phyloP scores from a whole-genome alignment of 306 rosid species.

The Pueraria montana region DNA sequence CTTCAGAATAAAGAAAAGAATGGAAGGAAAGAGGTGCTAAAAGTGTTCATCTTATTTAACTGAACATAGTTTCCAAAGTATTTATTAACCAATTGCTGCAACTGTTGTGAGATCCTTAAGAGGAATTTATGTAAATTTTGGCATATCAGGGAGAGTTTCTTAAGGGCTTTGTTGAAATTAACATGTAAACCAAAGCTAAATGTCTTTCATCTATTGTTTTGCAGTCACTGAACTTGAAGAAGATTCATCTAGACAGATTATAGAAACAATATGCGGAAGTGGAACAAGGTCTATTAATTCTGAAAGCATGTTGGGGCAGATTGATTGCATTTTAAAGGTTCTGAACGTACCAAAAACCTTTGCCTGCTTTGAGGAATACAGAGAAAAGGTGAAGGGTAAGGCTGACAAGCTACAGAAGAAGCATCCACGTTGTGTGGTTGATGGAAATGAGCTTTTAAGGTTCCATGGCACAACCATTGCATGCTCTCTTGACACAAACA shows the following conservation, averaged over 20 bases:
- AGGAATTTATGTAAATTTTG: no score
- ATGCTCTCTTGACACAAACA: conserved; percentile 63
- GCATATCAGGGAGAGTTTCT: background rate
- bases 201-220: conserved; percentile 25
- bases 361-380: conserved; percentile 63
- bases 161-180: background rate
- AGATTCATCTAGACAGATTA: conserved; percentile 59
- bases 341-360: conserved; percentile 54
- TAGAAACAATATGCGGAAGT: conserved; percentile 68
- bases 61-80: background rate
- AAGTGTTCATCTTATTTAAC: background rate
- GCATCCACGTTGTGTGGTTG: conserved; percentile 69
- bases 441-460: conserved; percentile 79
- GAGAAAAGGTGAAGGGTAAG: conserved; percentile 63
- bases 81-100: background rate
- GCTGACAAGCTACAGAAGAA: conserved; percentile 52
- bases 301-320: conserved; percentile 33
- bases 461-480: conserved; percentile 71
- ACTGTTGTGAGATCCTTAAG: background rate
- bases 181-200: background rate
- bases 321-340: conserved; percentile 67
- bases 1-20: background rate
- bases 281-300: conserved; percentile 47
- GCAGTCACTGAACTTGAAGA: conserved; percentile 63
- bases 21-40: background rate